Evolutionary conservation across 2,329 filamentous ascomycete species (phyloP), one percentile per base, ranked within the genome.

Genomic region (Cladorrhinum sp.): DNA sequence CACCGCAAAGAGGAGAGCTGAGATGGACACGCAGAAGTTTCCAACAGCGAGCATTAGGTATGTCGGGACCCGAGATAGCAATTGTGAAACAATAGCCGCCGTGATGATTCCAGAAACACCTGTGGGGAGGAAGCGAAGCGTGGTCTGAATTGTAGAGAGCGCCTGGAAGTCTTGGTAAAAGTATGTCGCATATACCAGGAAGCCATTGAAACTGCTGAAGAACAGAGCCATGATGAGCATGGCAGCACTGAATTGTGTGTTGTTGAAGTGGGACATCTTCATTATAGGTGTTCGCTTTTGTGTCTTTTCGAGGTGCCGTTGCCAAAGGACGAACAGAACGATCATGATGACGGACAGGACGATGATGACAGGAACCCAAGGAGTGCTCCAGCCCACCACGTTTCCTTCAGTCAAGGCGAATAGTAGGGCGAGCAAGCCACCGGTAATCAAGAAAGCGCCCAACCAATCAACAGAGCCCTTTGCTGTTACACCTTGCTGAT

Each of bases 321-420:
- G 86, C 85, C 86, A 89, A 51, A 79, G 72, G 25, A 82, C 79
- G 66, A 90, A 88, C 1, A 76, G 71, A 2, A 72, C 75, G 2
- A 90, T 74, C 13, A 89, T 74, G 4, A 86, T 62, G 9, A 88
- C 16, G 0, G 86, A 81, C 3, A 86, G 72, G 2, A 84, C 82
- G 36, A 89, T 83, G 16, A 89, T 73, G 1, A 78, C 76, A 0
- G 83, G 79, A 4, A 90, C 78, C 81, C 85, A 90, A 0, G 86
- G 79, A 0, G 81, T 84, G 7, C 73, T 71, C 88, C 88, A 91
- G 4, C 88, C 87, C 1, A 86, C 83, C 0, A 88, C 83, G 64
- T 89, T 89, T 20, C 87, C 88, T 68, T 90, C 83, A 0, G 87
- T 88, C 25, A 91, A 75, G 0, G 86, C 84, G 61, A 90, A 88